phyloP scores from a whole-genome alignment of 208 protist species.

The Leishmania amazonensis region DNA sequence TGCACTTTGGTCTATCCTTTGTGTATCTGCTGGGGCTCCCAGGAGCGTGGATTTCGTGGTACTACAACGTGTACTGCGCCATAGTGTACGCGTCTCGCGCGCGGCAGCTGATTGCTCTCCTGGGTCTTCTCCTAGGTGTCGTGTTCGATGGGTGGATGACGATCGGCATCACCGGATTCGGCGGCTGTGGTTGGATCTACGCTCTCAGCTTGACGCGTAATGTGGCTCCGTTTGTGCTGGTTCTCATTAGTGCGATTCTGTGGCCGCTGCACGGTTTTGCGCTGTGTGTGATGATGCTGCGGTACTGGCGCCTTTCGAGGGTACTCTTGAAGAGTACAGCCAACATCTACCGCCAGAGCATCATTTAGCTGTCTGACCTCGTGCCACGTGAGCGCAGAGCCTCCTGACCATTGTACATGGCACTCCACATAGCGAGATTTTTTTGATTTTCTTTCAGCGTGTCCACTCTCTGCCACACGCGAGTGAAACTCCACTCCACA shows the following conservation, averaged over 20 bases:
- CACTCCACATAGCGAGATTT: not conserved
- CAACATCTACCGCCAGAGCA: constrained; percentile 38
- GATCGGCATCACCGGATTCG: constrained; percentile 65
- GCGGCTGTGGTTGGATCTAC: constrained; percentile 79
- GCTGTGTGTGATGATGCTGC: constrained; percentile 55
- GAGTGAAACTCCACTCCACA: not conserved
- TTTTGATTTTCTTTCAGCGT: not conserved
- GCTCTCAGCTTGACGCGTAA: constrained; percentile 24
- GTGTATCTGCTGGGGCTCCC: constrained; percentile 83
- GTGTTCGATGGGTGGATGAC: constrained; percentile 85
- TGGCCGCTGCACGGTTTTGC: constrained; percentile 70
- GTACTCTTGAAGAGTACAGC: constrained; percentile 26
- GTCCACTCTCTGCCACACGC: not conserved
- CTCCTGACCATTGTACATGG: no score
- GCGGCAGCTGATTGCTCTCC: constrained; percentile 51
- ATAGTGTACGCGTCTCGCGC: constrained; percentile 36
- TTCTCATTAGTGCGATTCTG: constrained; percentile 62
- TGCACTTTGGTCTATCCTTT: constrained; percentile 86
- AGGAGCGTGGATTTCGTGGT: constrained; percentile 82
- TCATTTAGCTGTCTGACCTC: constrained; percentile 27
- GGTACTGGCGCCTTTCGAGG: constrained; percentile 47
- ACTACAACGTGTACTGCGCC: constrained; percentile 81
- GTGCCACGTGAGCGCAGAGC: not conserved
- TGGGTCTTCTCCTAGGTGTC: constrained; percentile 70
- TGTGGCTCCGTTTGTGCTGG: constrained; percentile 36